Evolutionary conservation across 2,329 filamentous ascomycete species (phyloP).

Genomic region (Neofusicoccum sp.): DNA sequence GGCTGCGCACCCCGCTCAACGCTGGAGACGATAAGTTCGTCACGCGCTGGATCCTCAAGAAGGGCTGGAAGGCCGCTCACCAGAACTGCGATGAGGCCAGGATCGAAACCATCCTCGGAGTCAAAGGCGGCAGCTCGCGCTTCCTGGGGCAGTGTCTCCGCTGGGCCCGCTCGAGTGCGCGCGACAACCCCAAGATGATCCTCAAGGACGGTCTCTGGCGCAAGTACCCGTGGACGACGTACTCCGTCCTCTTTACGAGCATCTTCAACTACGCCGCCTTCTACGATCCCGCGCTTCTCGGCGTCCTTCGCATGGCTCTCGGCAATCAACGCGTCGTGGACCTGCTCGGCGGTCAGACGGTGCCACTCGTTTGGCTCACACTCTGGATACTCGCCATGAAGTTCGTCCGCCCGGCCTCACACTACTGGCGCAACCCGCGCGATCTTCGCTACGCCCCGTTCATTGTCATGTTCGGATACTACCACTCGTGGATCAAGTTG

Average conservation of each 20-base stretch:
- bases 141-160: slow-evolving; percentile 30
- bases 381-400: slow-evolving; percentile 60
- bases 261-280: slow-evolving; percentile 60
- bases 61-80: slow-evolving; percentile 54
- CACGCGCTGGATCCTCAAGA: slow-evolving; percentile 53
- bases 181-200: slow-evolving; percentile 25
- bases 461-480: slow-evolving; percentile 59
- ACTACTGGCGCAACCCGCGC: slow-evolving; percentile 54
- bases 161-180: slow-evolving; percentile 26
- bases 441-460: slow-evolving; percentile 56
- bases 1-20: slow-evolving; percentile 25
- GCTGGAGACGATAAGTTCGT: slow-evolving; percentile 49
- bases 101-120: slow-evolving; percentile 52
- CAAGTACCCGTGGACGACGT: slow-evolving; percentile 55
- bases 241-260: slow-evolving; percentile 58
- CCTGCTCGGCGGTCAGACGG: slow-evolving; percentile 23
- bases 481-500: slow-evolving; percentile 61
- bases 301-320: slow-evolving; percentile 32
- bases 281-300: slow-evolving; percentile 52
- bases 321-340: slow-evolving; percentile 17
- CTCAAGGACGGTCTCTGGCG: slow-evolving; percentile 44
- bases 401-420: slow-evolving; percentile 58
- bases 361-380: slow-evolving; percentile 27
- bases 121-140: slow-evolving; percentile 24
- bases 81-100: slow-evolving; percentile 53